Percentiles rank a stretch among this genome's conserved stretches.
Conservation (phyloP, 2,329 filamentous ascomycete genomes). For the Colletotrichum tofieldiae region DNA sequence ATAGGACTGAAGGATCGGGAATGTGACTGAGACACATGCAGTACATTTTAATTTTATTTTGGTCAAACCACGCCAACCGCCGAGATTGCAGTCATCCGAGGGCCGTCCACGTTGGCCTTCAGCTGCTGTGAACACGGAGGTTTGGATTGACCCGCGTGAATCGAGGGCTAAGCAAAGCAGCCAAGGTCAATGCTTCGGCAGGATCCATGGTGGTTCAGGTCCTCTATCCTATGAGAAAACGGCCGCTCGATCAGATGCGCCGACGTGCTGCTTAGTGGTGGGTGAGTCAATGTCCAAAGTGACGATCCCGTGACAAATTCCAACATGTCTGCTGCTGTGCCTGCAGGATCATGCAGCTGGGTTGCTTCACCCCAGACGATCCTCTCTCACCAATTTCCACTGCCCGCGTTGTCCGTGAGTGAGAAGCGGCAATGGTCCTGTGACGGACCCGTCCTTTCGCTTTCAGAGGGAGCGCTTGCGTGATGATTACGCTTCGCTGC, state of each 20-base stretch:
- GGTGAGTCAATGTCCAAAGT: background rate
- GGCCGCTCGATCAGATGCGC: background rate
- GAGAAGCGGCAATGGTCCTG: background rate
- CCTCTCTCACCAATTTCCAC: slow-evolving; percentile 7
- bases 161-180: slow-evolving; percentile 4
- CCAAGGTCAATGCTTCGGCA: slow-evolving; percentile 5
- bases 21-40: background rate
- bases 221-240: background rate
- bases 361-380: slow-evolving; percentile 25
- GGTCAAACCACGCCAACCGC: slow-evolving; percentile 9
- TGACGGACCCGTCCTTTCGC: slow-evolving; percentile 7
- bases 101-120: background rate
- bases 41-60: background rate
- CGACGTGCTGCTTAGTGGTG: slow-evolving; percentile 1
- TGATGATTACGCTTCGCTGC: slow-evolving; percentile 22
- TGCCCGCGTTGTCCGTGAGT: slow-evolving; percentile 25
- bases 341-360: slow-evolving; percentile 24
- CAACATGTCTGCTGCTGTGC: slow-evolving; percentile 17
- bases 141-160: slow-evolving; percentile 9
- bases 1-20: background rate
- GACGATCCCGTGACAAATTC: slow-evolving; percentile 34
- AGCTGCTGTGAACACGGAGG: slow-evolving; percentile 5
- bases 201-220: slow-evolving; percentile 4
- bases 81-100: slow-evolving; percentile 8
- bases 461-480: slow-evolving; percentile 10